phyloP scores from a whole-genome alignment of 164 flowering plant species.

The Chimonanthus salicifolius region DNA sequence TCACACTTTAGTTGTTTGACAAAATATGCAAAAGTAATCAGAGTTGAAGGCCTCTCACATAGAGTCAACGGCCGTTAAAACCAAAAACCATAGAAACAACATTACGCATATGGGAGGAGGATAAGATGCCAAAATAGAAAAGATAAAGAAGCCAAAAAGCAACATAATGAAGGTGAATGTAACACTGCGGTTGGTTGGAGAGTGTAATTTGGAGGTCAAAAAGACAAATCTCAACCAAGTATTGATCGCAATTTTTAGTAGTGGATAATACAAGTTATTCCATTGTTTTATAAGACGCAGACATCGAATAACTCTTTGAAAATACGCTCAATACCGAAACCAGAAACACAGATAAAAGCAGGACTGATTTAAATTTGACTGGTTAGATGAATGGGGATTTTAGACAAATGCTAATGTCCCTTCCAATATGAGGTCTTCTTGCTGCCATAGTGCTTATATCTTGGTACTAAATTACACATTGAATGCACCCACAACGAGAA shows the following conservation, averaged over 20 bases:
- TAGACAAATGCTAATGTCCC: neutral
- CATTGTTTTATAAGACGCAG: neutral
- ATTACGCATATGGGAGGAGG: neutral
- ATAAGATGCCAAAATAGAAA: neutral
- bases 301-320: neutral
- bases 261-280: neutral
- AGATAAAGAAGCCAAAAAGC: too few relatives aligned
- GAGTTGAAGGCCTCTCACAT: neutral
- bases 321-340: neutral
- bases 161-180: neutral
- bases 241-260: neutral
- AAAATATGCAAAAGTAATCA: neutral
- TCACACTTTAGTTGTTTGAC: neutral
- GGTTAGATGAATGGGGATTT: neutral
- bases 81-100: neutral
- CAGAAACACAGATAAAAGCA: neutral
- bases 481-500: neutral
- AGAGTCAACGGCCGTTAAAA: neutral
- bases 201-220: neutral
- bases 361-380: neutral
- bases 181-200: neutral
- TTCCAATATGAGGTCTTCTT: neutral
- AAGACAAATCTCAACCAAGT: neutral
- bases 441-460: neutral
- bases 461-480: neutral